phyloP scores from a whole-genome alignment of 1,284 basidiomycete species.

The Irpex lacteus region DNA sequence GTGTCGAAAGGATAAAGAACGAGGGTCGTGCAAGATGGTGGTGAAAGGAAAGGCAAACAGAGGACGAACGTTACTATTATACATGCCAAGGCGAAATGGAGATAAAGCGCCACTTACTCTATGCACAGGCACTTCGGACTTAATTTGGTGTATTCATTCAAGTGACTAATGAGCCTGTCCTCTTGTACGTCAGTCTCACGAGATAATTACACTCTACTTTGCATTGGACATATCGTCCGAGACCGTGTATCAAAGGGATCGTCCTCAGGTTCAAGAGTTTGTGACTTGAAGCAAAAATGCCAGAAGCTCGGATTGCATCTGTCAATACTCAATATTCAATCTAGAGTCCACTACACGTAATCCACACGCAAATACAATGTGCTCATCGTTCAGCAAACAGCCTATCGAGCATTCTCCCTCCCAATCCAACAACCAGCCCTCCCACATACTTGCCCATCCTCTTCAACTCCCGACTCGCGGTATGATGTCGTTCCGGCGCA shows the following conservation, averaged over 20 bases:
- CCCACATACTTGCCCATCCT: slow-evolving; percentile 27
- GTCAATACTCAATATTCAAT: background rate
- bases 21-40: background rate
- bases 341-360: background rate
- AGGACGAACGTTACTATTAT: too few relatives aligned
- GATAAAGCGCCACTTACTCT: background rate
- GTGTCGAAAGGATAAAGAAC: background rate
- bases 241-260: too few relatives aligned
- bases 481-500: slow-evolving; percentile 19
- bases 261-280: too few relatives aligned
- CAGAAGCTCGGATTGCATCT: background rate
- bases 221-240: too few relatives aligned
- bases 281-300: too few relatives aligned
- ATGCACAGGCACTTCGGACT: background rate
- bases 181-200: background rate
- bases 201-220: background rate
- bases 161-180: background rate
- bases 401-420: slow-evolving; percentile 31
- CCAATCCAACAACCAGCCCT: slow-evolving; percentile 33
- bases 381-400: slow-evolving; percentile 1
- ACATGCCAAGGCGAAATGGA: background rate
- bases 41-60: background rate
- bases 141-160: background rate
- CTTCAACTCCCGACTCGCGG: slow-evolving; percentile 31
- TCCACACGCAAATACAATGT: background rate